Conservation (phyloP, 139 green algal genomes). For the Chlorella sorokiniana region DNA sequence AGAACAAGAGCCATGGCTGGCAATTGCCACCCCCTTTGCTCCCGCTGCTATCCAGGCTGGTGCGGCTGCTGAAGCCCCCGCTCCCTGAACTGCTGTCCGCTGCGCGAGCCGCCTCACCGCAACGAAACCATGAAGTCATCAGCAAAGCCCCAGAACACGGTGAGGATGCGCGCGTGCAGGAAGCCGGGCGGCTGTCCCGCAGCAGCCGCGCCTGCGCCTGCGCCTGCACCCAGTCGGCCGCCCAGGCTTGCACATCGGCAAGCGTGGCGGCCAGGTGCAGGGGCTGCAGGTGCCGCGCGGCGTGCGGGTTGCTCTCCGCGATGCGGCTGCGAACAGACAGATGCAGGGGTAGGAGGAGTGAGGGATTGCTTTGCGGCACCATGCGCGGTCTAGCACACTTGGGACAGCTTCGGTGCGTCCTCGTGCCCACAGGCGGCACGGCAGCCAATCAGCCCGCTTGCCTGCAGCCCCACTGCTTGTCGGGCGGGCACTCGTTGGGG, state of each 20-base stretch:
- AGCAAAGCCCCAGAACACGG: slow-evolving; percentile 36
- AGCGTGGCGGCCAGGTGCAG: slow-evolving; percentile 15
- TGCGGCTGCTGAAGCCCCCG: too few relatives aligned
- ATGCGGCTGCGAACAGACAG: too few relatives aligned
- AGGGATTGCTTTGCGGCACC: neutral
- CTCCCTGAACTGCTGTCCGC: neutral
- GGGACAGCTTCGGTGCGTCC: too few relatives aligned
- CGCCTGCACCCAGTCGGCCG: neutral
- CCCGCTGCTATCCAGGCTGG: too few relatives aligned
- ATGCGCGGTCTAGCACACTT: neutral
- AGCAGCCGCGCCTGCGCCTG: slow-evolving; percentile 25
- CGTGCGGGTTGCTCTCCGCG: slow-evolving; percentile 25
- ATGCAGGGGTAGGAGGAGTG: neutral
- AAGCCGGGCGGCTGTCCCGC: slow-evolving; percentile 14
- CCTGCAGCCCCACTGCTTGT: slow-evolving; percentile 30
- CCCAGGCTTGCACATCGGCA: slow-evolving; percentile 4
- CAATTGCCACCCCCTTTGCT: too few relatives aligned
- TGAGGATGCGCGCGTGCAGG: slow-evolving; percentile 31
- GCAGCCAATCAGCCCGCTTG: neutral
- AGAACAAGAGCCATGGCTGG: too few relatives aligned
- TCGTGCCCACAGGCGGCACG: too few relatives aligned
- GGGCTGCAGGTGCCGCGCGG: slow-evolving; percentile 24
- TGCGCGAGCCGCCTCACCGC: too few relatives aligned
- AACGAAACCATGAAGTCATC: slow-evolving; percentile 30
- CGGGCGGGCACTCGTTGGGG: slow-evolving; percentile 3